A percentile compares a stretch with the other conserved stretches of the same genome.
Evolutionary conservation across 148 eudicot species (phyloP).

Genomic region (Suaeda aralocaspica): DNA sequence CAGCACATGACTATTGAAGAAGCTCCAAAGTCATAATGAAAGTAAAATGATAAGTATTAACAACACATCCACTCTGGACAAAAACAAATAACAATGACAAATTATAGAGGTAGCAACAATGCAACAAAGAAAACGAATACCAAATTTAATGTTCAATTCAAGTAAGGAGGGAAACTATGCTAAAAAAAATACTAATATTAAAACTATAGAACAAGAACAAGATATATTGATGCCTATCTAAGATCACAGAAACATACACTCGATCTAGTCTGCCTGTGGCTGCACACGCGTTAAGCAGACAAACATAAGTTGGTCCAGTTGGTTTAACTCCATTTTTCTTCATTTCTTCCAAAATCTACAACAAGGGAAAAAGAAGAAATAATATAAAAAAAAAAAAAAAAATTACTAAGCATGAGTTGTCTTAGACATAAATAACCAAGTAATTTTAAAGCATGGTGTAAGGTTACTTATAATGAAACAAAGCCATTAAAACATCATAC

Average conservation of each 20-base stretch:
- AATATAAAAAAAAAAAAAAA: too few relatives aligned
- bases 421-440: too few relatives aligned
- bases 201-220: not conserved
- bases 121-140: not conserved
- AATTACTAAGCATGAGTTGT: not conserved
- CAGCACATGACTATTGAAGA: not conserved
- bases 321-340: conserved; percentile 88
- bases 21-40: not conserved
- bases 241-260: conserved; percentile 56
- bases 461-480: not conserved
- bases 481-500: conserved; percentile 34
- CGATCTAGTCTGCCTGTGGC: conserved; percentile 70
- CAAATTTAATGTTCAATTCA: too few relatives aligned
- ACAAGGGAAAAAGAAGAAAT: too few relatives aligned
- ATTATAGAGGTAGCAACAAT: too few relatives aligned
- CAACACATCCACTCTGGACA: not conserved
- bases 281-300: conserved; percentile 91
- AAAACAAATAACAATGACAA: too few relatives aligned
- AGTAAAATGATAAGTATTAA: not conserved
- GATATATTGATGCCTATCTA: not conserved
- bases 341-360: conserved; percentile 90
- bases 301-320: conserved; percentile 85
- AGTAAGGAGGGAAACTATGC: not conserved
- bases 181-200: not conserved
- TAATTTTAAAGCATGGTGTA: not conserved